Conservation (phyloP, 371 early-diverging fungal genomes). For the Sanchytrium tribonematis region DNA sequence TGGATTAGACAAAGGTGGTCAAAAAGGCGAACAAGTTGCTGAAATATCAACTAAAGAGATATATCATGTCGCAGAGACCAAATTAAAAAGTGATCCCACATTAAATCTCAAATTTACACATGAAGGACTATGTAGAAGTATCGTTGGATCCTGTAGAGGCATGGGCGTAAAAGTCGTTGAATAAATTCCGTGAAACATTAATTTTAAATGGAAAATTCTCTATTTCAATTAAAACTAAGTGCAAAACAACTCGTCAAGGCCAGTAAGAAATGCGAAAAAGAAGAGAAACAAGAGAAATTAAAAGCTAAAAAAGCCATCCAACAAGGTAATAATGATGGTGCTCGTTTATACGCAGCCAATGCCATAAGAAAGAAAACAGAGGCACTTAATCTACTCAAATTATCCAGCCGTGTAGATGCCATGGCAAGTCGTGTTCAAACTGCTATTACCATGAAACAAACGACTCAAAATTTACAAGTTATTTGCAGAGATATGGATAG, state of each 20-base stretch:
- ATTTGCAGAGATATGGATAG: conserved; percentile 71
- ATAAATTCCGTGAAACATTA: too few species aligned
- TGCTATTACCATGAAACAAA: conserved; percentile 70
- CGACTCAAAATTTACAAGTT: conserved; percentile 36
- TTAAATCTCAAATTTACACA: not conserved
- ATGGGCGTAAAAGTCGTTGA: not conserved
- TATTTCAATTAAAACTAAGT: not conserved
- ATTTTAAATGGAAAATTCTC: not conserved
- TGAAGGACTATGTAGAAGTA: not conserved
- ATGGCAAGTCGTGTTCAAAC: conserved; percentile 73
- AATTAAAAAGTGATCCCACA: not conserved
- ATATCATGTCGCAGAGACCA: not conserved
- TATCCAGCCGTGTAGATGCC: conserved; percentile 70
- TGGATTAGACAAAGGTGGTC: conserved; percentile 21
- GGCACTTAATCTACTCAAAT: conserved; percentile 46
- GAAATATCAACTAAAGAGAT: not conserved
- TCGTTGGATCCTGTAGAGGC: not conserved
- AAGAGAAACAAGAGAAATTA: not conserved
- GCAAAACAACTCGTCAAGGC: not conserved
- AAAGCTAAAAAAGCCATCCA: conserved; percentile 39
- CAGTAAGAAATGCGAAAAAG: not conserved
- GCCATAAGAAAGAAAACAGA: conserved; percentile 94
- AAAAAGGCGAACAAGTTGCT: not conserved
- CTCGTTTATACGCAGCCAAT: conserved; percentile 70
- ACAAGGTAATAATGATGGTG: conserved; percentile 70